Conservation (phyloP, 805 yeast genomes). For the Candida ponderosae region DNA sequence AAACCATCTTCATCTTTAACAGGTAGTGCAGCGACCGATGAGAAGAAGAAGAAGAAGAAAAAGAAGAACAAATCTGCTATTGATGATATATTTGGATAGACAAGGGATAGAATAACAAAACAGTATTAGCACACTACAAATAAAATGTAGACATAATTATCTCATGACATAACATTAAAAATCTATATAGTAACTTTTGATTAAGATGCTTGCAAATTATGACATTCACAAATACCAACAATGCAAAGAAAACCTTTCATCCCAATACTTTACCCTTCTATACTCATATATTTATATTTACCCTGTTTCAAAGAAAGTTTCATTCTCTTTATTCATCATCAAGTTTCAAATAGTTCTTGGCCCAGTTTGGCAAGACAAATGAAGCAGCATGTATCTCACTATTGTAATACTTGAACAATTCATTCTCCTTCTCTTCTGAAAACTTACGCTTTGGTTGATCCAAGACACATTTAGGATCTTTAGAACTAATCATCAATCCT, state of each 20-base stretch:
- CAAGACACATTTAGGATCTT: constrained; percentile 59
- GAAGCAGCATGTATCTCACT: constrained; percentile 80
- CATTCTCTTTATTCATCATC: neutral
- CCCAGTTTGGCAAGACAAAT: constrained; percentile 90
- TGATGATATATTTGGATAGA: constrained; percentile 66
- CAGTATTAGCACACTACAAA: neutral
- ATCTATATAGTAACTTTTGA: no score
- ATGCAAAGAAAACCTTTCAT: no score
- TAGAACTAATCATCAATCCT: constrained; percentile 96
- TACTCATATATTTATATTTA: no score
- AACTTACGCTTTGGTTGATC: constrained; percentile 61
- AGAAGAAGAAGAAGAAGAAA: constrained; percentile 29
- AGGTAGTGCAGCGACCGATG: constrained; percentile 3
- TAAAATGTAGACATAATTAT: no score
- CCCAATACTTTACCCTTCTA: no score
- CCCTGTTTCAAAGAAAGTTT: neutral
- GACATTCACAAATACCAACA: no score
- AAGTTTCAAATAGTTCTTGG: constrained; percentile 41
- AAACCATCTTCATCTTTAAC: neutral
- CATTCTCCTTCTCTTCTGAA: constrained; percentile 51
- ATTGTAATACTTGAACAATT: constrained; percentile 76
- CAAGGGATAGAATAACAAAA: constrained; percentile 11
- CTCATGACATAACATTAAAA: no score
- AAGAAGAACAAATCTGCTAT: constrained; percentile 49
- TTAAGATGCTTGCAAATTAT: no score